Evolutionary conservation across 768 basidiomycete genomes (phyloP), one percentile per base, ranked within the genome.

Genomic region (Tylopilus felleus): DNA sequence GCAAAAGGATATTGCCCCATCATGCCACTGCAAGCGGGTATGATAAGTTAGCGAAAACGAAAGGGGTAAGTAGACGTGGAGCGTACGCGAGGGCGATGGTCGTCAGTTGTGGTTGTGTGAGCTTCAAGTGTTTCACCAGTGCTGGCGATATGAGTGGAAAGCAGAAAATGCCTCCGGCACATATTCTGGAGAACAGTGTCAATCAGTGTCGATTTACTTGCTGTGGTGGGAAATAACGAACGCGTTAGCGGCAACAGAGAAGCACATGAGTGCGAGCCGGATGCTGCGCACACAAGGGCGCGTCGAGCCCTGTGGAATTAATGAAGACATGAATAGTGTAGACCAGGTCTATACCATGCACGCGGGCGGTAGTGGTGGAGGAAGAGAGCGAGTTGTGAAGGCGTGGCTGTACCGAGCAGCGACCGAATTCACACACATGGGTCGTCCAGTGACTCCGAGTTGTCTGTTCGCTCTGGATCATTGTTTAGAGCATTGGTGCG

Each of bases 1-100:
- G 86, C 80, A 53, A 89, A 76, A 3, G 88, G 88, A 67, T 93
- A 92, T 72, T 92, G 89, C 5, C 88, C 86, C 57, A 84, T 79
- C 79, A 93, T 83, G 3, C 86, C 90, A n/a, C 90, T 92, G 48
- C 33, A 36, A 50, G 25, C 13, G 43, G 48, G 28, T 29, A 9
- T 17, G 5, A 13, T 61, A 36, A 60, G 53, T 22, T 6, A 38
- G 13, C 4, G 28, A 52, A 36, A 52, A 16, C 38, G 17, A 7
- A 22, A 12, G 36, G 22, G 10, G 29, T 25, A 39, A 10, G 29
- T 23, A 39, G 16, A 67, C 78, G 72, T 64, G 85, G 25, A 21
- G 66, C 85, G 72, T 70, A 91, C 90, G 84, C 86, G 21, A 92
- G 74, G 14, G 80, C 83, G 50, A 93, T 85, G 3, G 87, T 86